phyloP scores from a whole-genome alignment of 129 eudicot genomes.

The Flaveria ramosissima region DNA sequence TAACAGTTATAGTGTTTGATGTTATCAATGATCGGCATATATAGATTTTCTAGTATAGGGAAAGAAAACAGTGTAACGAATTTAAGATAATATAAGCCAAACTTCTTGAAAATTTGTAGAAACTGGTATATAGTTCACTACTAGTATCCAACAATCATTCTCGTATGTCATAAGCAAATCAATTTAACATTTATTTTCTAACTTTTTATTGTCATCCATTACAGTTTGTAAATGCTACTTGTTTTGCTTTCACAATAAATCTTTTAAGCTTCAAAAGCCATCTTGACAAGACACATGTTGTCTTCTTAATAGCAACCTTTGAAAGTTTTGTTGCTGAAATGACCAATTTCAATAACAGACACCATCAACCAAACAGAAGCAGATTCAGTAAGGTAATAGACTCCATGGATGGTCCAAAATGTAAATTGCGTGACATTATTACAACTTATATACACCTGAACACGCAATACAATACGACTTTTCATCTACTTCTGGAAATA shows the following conservation, averaged over 20 bases:
- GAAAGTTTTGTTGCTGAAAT: too few relatives aligned
- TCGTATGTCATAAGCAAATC: neutral
- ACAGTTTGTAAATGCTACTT: neutral
- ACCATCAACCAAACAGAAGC: neutral
- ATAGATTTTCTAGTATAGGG: too few relatives aligned
- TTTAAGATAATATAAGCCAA: too few relatives aligned
- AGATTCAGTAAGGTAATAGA: neutral
- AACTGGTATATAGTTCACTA: too few relatives aligned
- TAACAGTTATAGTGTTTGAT: neutral
- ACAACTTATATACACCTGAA: neutral
- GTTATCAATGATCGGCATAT: neutral
- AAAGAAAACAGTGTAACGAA: too few relatives aligned
- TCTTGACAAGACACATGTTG: neutral
- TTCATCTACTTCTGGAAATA: neutral
- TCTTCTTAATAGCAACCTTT: neutral
- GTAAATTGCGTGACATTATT: slow-evolving; percentile 2
- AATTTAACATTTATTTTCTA: too few relatives aligned
- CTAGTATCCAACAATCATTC: too few relatives aligned
- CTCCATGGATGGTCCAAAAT: neutral
- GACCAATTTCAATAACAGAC: neutral
- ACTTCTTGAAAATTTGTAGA: too few relatives aligned
- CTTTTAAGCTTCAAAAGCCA: neutral
- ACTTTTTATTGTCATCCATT: neutral
- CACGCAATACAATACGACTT: neutral
- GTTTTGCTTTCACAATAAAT: neutral